phyloP scores from a whole-genome alignment of 2,329 filamentous ascomycete species.

The Penicillium sp. region DNA sequence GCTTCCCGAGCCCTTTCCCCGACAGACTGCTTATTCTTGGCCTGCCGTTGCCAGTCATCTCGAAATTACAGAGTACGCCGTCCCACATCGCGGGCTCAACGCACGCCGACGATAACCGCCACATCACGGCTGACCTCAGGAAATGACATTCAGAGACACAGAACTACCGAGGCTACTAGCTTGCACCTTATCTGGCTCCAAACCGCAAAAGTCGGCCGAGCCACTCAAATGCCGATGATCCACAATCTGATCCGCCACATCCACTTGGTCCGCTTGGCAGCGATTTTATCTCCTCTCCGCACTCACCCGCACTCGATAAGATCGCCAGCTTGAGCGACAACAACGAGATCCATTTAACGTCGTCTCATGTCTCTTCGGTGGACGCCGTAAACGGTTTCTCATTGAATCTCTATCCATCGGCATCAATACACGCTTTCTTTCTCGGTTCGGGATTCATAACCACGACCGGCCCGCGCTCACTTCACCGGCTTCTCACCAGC shows the following conservation, averaged over 20 bases:
- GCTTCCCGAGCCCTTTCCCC: no score
- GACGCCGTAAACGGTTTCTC: constrained; percentile 11
- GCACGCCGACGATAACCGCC: neutral
- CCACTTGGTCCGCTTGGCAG: neutral
- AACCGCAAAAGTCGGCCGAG: neutral
- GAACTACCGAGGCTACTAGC: no score
- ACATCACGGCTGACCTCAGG: neutral
- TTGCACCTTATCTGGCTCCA: no score
- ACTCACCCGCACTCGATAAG: constrained; percentile 18
- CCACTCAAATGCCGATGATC: neutral
- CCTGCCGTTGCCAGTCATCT: no score
- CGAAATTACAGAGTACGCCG: no score
- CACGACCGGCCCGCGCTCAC: neutral
- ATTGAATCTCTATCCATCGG: neutral
- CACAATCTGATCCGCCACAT: neutral
- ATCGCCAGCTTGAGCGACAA: neutral
- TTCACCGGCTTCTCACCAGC: neutral
- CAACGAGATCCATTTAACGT: neutral
- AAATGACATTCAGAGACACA: neutral
- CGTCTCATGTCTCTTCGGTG: constrained; percentile 6
- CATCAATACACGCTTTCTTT: neutral
- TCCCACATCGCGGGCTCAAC: no score
- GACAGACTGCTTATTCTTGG: no score
- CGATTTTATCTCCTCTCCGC: constrained; percentile 11
- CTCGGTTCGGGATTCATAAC: constrained; percentile 9